Evolutionary conservation across 1,284 basidiomycete genomes (phyloP), one percentile per base, ranked within the genome.

Genomic region (Cryptococcus sp.): DNA sequence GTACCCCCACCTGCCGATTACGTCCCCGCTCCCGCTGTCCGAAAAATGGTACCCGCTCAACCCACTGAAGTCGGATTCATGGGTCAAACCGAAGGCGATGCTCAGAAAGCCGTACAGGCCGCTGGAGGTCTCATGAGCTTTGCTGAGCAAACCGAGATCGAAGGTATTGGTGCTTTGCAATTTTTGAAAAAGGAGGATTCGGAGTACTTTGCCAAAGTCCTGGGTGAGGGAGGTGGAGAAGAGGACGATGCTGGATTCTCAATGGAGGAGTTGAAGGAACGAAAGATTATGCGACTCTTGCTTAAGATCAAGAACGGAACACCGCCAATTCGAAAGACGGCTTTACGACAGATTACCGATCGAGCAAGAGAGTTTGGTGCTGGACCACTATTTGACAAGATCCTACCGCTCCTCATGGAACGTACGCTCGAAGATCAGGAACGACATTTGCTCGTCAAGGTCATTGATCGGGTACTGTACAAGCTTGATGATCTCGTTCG

Each of bases 281-380:
- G 93, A 68, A 98, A 98, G 77, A 98, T 98, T 67, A 98, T 98
- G 93, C 86, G 93, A n/a, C 78, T 98, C n/a, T 78, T 98, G 45
- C 83, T 98, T 66, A 98, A 98, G 78, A 98, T 98, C 78, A 98
- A 98, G 81, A 99, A 98, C 73, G 96, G 96, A 45, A 98, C 94
- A 2, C 96, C 96, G 28, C 93, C 94, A 9, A 93, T 98, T 59
- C 85, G 96, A 56, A 99, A 99, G 77, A 92, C 93, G 1, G 96
- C 96, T 10, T 83, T 98, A 43, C 84, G 94, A 50, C 93, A 98
- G 74, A 98, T 99, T 69, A 97, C 93, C n/a, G 96, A 99, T 80
- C 96, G 97, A 74, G 96, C 96, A 56, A 87, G 94, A 62, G 92
- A 98, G 67, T 98, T 98, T 60, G 94, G 94, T 50, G 93, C 96